Evolutionary conservation across 805 yeast genomes (phyloP).

Genomic region (Saturnispora sanitii): DNA sequence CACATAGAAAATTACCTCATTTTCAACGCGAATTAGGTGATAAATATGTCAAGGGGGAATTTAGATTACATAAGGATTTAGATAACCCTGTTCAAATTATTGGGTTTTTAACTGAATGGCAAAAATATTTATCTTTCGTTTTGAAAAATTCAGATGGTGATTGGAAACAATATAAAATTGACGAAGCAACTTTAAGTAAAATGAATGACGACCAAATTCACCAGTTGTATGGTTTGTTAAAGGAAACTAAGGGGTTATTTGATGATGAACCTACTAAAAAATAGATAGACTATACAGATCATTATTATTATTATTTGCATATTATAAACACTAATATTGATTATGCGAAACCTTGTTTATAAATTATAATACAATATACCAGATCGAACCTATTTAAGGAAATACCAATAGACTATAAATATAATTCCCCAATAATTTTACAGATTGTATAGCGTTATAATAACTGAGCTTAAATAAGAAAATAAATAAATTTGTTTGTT

Average conservation of each 20-base stretch:
- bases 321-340: too few species aligned
- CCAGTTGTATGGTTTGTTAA: constrained; percentile 73
- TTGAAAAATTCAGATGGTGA: constrained; percentile 36
- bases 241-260: constrained; percentile 40
- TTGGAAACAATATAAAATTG: constrained; percentile 58
- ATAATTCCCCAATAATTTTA: too few species aligned
- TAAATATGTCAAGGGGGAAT: constrained; percentile 80
- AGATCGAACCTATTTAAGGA: too few species aligned
- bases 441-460: too few species aligned
- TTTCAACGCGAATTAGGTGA: constrained; percentile 78
- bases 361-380: too few species aligned
- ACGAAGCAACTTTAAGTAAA: constrained; percentile 57
- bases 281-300: too few species aligned
- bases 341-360: too few species aligned
- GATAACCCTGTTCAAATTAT: constrained; percentile 92
- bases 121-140: constrained; percentile 58
- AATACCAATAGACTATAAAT: too few species aligned
- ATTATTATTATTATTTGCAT: too few species aligned
- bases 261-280: too few species aligned
- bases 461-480: too few species aligned
- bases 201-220: constrained; percentile 86
- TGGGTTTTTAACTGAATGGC: constrained; percentile 93
- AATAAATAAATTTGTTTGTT: too few species aligned
- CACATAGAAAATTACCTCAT: constrained; percentile 60
- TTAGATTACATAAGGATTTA: constrained; percentile 66